A percentile compares a stretch with the other conserved stretches of the same genome.
phyloP scores from a whole-genome alignment of 345 rosid species.

The Salix exigua region DNA sequence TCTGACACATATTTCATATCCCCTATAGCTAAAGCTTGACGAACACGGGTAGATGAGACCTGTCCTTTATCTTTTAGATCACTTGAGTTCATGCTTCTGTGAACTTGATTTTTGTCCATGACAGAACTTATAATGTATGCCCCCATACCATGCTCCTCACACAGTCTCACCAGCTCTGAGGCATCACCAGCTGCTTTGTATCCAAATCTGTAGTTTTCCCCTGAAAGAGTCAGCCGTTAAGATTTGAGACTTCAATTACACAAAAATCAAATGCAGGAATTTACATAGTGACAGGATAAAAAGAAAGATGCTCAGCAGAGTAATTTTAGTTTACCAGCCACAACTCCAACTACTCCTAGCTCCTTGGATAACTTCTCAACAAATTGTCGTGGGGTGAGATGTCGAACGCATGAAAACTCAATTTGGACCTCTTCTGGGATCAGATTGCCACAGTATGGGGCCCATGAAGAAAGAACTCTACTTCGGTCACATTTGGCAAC shows the following conservation, averaged over 20 bases:
- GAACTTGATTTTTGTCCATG: slow-evolving; percentile 73
- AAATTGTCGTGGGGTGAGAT: slow-evolving; percentile 74
- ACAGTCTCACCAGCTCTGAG: slow-evolving; percentile 59
- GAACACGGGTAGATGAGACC: slow-evolving; percentile 92
- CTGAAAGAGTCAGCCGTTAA: slow-evolving; percentile 31
- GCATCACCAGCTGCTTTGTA: slow-evolving; percentile 92
- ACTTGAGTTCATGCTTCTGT: slow-evolving; percentile 25
- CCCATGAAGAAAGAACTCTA: slow-evolving; percentile 81
- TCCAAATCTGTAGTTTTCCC: slow-evolving; percentile 89
- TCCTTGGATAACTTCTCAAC: slow-evolving; percentile 87
- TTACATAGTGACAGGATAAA: neutral
- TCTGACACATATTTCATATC: slow-evolving; percentile 74
- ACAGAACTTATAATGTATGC: slow-evolving; percentile 75
- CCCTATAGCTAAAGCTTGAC: slow-evolving; percentile 76
- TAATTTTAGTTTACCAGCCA: slow-evolving; percentile 55
- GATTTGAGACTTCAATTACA: slow-evolving; percentile 5
- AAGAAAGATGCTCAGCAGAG: neutral
- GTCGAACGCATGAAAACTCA: slow-evolving; percentile 73
- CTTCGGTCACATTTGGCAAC: slow-evolving; percentile 86
- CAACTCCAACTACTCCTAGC: slow-evolving; percentile 72
- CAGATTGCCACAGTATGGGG: slow-evolving; percentile 60
- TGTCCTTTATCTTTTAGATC: slow-evolving; percentile 81
- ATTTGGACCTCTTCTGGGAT: slow-evolving; percentile 62
- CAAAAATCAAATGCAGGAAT: neutral
- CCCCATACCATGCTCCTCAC: slow-evolving; percentile 60